A percentile compares a stretch with the other conserved stretches of the same genome.
phyloP scores from a whole-genome alignment of 2,329 filamentous ascomycete species.

The Paraphoma chrysanthemicola region DNA sequence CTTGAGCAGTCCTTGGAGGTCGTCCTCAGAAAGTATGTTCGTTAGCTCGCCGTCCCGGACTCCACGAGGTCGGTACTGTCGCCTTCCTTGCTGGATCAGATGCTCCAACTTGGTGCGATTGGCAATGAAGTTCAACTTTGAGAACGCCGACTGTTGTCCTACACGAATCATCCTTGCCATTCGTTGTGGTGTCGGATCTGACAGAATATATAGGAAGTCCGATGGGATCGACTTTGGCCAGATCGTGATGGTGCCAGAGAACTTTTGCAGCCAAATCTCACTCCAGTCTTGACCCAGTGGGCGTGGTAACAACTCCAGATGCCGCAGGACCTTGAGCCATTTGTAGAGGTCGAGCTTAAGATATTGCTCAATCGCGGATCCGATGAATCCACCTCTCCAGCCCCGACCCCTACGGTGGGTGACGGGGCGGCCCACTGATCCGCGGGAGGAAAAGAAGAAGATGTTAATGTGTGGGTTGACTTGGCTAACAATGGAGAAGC shows the following conservation, averaged over 20 bases:
- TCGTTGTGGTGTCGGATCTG: slow-evolving; percentile 77
- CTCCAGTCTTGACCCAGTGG: slow-evolving; percentile 96
- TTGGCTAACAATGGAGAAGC: slow-evolving; percentile 86
- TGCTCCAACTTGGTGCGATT: slow-evolving; percentile 88
- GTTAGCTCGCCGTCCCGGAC: slow-evolving; percentile 41
- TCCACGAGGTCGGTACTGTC: slow-evolving; percentile 46
- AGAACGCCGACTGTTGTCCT: slow-evolving; percentile 87
- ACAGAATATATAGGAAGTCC: slow-evolving; percentile 86
- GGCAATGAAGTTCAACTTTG: slow-evolving; percentile 87
- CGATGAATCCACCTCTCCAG: slow-evolving; percentile 95
- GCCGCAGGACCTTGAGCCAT: slow-evolving; percentile 93
- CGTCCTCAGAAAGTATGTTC: slow-evolving; percentile 55
- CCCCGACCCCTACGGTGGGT: slow-evolving; percentile 92
- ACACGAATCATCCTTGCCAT: slow-evolving; percentile 89
- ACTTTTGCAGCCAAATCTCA: slow-evolving; percentile 93
- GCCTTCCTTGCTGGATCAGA: slow-evolving; percentile 64
- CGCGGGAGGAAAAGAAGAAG: slow-evolving; percentile 97
- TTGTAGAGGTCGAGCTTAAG: slow-evolving; percentile 96
- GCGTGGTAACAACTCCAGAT: slow-evolving; percentile 88
- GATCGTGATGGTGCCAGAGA: slow-evolving; percentile 93
- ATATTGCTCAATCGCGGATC: slow-evolving; percentile 90
- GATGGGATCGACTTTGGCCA: slow-evolving; percentile 83
- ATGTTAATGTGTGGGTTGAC: slow-evolving; percentile 98
- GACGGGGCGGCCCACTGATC: slow-evolving; percentile 89
- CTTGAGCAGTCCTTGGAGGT: slow-evolving; percentile 51